A percentile compares a stretch with the other conserved stretches of the same genome.
phyloP scores from a whole-genome alignment of 805 yeast species.

The Candida boidinii region DNA sequence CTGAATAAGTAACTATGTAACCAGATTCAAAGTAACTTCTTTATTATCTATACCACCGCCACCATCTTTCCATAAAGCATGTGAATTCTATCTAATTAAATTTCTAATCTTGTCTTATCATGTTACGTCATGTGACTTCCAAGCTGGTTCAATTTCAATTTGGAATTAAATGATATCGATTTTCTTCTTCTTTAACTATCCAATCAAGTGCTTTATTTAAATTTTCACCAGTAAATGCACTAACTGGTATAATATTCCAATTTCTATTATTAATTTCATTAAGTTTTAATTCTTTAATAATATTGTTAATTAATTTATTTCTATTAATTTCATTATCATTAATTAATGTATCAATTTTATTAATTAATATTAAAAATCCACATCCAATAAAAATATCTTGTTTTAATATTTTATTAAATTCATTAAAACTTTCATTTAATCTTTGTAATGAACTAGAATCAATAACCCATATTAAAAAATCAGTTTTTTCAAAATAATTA shows the following conservation, averaged over 20 bases:
- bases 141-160: too few relatives aligned
- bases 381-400: constrained; percentile 69
- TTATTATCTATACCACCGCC: too few relatives aligned
- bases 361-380: constrained; percentile 58
- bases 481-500: constrained; percentile 80
- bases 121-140: too few relatives aligned
- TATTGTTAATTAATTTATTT: constrained; percentile 9
- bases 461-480: constrained; percentile 78
- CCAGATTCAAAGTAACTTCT: too few relatives aligned
- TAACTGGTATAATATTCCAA: constrained; percentile 34
- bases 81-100: too few relatives aligned
- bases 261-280: constrained; percentile 28
- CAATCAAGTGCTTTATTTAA: constrained; percentile 33
- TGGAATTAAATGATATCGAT: too few relatives aligned
- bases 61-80: too few relatives aligned
- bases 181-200: constrained; percentile 31
- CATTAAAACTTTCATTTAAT: constrained; percentile 54
- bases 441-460: constrained; percentile 59
- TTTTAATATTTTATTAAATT: constrained; percentile 49
- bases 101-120: too few relatives aligned
- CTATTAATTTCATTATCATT: constrained; percentile 17
- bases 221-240: constrained; percentile 39
- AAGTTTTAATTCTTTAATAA: constrained; percentile 21
- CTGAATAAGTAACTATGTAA: too few relatives aligned
- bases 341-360: constrained; percentile 69